A percentile compares a stretch with the other conserved stretches of the same genome.
These are phyloP conservation scores for Ganoderma lucidum DNA, from an alignment of 1,284 basidiomycete genomes.

Conservation along the genomic window DNA sequence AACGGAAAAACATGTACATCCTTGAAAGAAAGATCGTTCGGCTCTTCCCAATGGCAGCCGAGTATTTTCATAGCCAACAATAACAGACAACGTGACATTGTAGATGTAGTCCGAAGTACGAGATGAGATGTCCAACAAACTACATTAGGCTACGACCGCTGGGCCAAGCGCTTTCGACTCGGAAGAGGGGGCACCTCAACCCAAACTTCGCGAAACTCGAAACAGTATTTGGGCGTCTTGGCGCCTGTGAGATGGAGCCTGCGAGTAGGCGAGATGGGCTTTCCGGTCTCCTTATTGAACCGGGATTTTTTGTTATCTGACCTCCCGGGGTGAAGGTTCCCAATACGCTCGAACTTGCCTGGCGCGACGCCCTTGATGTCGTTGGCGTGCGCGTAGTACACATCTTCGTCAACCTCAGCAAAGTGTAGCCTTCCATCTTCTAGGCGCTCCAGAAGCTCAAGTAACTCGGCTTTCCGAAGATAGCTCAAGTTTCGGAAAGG, in stretches of 20 bases:
- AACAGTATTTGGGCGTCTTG: slow-evolving; percentile 11
- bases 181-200: slow-evolving; percentile 1
- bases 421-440: background rate
- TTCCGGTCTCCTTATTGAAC: slow-evolving; percentile 9
- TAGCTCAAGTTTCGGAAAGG: background rate
- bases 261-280: slow-evolving; percentile 3
- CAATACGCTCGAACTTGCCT: background rate
- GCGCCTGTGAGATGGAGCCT: slow-evolving; percentile 7
- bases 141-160: background rate
- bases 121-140: background rate
- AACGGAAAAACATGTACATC: too few species aligned
- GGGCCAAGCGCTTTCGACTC: background rate
- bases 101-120: background rate
- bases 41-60: too few species aligned
- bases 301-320: slow-evolving; percentile 17
- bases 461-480: slow-evolving; percentile 1
- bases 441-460: background rate
- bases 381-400: background rate
- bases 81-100: background rate
- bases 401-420: background rate
- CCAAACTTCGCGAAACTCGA: background rate
- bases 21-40: too few species aligned
- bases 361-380: slow-evolving; percentile 6
- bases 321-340: slow-evolving; percentile 4
- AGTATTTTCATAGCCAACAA: too few species aligned